Base-by-base conservation (phyloP, 2,329 filamentous ascomycete genomes). In the Penicillium nordicum region DNA sequence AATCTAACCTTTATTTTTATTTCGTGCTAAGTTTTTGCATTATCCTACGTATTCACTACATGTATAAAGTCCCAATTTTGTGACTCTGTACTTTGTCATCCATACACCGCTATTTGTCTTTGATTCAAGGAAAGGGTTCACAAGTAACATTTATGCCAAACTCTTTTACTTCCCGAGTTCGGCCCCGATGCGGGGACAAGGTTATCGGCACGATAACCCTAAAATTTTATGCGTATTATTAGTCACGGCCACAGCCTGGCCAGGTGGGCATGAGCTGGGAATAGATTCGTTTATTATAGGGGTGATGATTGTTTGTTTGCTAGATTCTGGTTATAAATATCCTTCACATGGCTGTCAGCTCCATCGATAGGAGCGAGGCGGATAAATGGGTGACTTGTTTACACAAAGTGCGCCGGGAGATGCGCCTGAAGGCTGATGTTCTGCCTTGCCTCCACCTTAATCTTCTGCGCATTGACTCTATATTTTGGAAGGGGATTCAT, bases 351-450 rank as follows among this genome's bases (percentile, higher is more conserved):
- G 51, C 51, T 32, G 29, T 10, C 12, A 50, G 36, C 18, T 50
- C 45, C 14, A 1, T 29, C 50, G 37, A 54, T 11, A 18, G 21
- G 12, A 29, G 9, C 6, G 45, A 54, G 36, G 37, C 51, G 34
- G 45, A 48, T 12, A 49, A 48, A 36, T 54, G 51, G 51, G 43
- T 49, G n/a, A 30, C 6, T 23, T 48, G 40, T 34, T 23, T 53
- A 14, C 43, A 40, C 7, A 38, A 34, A 18, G 36, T 53, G 36
- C 51, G 51, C 18, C 43, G 51, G 16, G 44, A 53, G 8, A 53
- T 53, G 51, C 51, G 51, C 11, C 29, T 54, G 14, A 54, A 54
- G 16, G 51, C 44, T 16, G 44, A 54, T 29, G 18, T 49, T 25
- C 16, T 54, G 16, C 51, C 44, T 36, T 54, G 51, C 29, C 51